phyloP scores from a whole-genome alignment of 176 grass and related monocot genomes.

The Phyllostachys edulis region DNA sequence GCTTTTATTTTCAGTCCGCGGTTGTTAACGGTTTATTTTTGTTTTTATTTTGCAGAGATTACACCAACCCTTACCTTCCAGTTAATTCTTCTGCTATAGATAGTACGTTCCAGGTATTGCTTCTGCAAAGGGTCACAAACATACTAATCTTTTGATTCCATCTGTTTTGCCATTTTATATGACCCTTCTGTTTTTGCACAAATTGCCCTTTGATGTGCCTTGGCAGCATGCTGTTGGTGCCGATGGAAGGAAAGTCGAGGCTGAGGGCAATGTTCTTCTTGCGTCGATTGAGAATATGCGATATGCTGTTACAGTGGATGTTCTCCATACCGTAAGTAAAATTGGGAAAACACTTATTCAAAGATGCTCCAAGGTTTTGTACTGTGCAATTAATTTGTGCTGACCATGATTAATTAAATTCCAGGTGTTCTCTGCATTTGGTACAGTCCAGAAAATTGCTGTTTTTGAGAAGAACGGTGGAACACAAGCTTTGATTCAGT shows the following conservation, averaged over 20 bases:
- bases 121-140: constrained; percentile 14
- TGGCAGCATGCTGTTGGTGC: constrained; percentile 62
- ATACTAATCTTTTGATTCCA: constrained; percentile 21
- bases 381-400: background rate
- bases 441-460: constrained; percentile 92
- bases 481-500: constrained; percentile 93
- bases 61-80: constrained; percentile 96
- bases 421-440: constrained; percentile 93
- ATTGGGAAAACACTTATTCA: background rate
- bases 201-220: constrained; percentile 27
- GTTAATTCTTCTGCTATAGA: constrained; percentile 88
- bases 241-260: constrained; percentile 80
- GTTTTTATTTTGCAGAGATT: constrained; percentile 67
- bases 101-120: constrained; percentile 63
- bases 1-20: background rate
- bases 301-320: constrained; percentile 86
- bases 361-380: background rate
- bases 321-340: constrained; percentile 84
- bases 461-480: constrained; percentile 96
- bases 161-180: constrained; percentile 36
- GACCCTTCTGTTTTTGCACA: constrained; percentile 2
- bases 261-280: constrained; percentile 93
- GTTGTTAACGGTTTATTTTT: constrained; percentile 10
- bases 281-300: constrained; percentile 95
- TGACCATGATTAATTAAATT: constrained; percentile 38